Evolutionary conservation across 169 alveolate genomes (phyloP), one percentile per base, ranked within the genome.

Genomic region (Cyclospora cayetanensis): DNA sequence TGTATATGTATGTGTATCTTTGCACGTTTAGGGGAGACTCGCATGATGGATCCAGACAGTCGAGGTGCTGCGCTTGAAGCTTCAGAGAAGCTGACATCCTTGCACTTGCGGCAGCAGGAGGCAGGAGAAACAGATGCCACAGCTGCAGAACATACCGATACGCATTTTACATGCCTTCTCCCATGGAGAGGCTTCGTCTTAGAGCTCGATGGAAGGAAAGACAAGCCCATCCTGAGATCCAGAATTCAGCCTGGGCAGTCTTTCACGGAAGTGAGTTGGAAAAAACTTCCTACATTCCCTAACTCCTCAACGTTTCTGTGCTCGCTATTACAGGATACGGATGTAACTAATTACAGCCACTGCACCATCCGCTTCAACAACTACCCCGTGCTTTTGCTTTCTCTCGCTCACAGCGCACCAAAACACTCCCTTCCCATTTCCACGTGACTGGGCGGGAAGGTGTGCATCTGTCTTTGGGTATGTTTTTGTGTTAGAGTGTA

Each of bases 131-230:
- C 72, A 60, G 53, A 27, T 35, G 83, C 83, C 31, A 53, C 83
- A 70, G 83, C 83, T 35, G 83, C 83, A 70, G 53, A 27, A 39
- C 27, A 39, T 53, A 70, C 53, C 18, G 31, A 70, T 53, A 0
- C 31, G 34, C 83, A 70, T 39, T 70, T 70, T 7, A 70, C 83
- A 4, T 70, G 83, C 37, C 25, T 70, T 4, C 25, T 70, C 15
- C 83, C 83, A 11, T 70, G 46, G 46, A 29, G 29, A 27, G 55
- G 53, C 11, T 70, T 70, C 31, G 83, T 70, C 1, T 11, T 34
- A 25, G 83, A 70, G 53, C 53, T 70, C 25, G 83, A 70, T n/a
- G 83, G 83, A 2, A 15, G 83, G n/a, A 70, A 70, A 29, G 55
- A 20, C 4, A 70, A 70, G 52, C 83, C 83, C n/a, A 4, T 70